Evolutionary conservation across 768 basidiomycete species (phyloP).

Genomic region (Lentinula raphanica): DNA sequence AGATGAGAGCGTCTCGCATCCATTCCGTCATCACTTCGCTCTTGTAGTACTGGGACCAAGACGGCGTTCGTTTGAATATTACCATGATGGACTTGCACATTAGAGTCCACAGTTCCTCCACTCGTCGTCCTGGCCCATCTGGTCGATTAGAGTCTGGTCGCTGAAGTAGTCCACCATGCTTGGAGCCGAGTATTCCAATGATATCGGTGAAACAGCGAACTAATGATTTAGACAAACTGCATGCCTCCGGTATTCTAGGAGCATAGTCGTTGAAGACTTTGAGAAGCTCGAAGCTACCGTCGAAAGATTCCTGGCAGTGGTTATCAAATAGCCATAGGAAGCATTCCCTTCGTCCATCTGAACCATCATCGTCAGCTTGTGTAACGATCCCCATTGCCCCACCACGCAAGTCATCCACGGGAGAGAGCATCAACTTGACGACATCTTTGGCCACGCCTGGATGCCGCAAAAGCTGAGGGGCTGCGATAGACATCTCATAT

Average conservation of each 20-base stretch:
- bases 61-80: conserved; percentile 80
- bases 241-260: conserved; percentile 71
- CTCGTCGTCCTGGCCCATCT: conserved; percentile 41
- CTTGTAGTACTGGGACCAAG: conserved; percentile 79
- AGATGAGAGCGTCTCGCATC: conserved; percentile 98
- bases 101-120: conserved; percentile 73
- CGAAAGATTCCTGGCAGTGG: conserved; percentile 58
- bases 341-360: conserved; percentile 79
- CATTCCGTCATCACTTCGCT: conserved; percentile 85
- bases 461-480: conserved; percentile 49
- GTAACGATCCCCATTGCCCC: conserved; percentile 78
- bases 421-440: conserved; percentile 74
- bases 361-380: conserved; percentile 72
- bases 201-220: conserved; percentile 92
- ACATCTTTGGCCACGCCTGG: conserved; percentile 55
- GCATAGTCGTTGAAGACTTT: conserved; percentile 61
- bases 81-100: conserved; percentile 77
- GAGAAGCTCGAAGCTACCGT: conserved; percentile 69
- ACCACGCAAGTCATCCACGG: conserved; percentile 65
- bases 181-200: conserved; percentile 79
- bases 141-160: conserved; percentile 44
- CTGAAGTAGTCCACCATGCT: conserved; percentile 65
- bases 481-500: conserved; percentile 47
- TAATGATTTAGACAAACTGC: conserved; percentile 80
- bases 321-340: conserved; percentile 73